phyloP scores from a whole-genome alignment of 345 rosid species.

The Euphorbia lathyris region DNA sequence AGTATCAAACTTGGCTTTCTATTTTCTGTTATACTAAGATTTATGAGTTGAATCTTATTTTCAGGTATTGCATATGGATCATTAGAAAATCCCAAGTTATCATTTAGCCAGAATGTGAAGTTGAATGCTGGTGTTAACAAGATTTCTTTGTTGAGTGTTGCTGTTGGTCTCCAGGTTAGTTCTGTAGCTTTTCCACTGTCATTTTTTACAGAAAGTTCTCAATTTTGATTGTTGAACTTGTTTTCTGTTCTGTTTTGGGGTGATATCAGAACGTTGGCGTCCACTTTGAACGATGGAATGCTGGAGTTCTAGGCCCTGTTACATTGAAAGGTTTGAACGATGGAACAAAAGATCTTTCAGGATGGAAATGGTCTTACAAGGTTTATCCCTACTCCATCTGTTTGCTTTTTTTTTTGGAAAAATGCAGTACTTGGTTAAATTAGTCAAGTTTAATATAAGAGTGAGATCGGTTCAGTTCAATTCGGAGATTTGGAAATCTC shows the following conservation, averaged over 20 bases:
- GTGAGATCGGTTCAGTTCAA: no score
- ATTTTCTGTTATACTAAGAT: slow-evolving; percentile 1
- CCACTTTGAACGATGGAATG: slow-evolving; percentile 31
- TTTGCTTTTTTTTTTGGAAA: not conserved
- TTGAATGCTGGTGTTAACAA: slow-evolving; percentile 32
- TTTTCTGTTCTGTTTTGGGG: not conserved
- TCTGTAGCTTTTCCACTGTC: not conserved
- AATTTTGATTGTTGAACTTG: not conserved
- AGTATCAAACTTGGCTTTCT: not conserved
- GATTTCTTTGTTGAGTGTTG: slow-evolving; percentile 37
- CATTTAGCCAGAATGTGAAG: slow-evolving; percentile 30
- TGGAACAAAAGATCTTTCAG: slow-evolving; percentile 26
- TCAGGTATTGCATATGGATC: slow-evolving; percentile 28
- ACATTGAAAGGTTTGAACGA: slow-evolving; percentile 27
- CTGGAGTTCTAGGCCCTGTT: slow-evolving; percentile 33
- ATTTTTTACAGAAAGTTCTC: not conserved
- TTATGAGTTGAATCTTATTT: not conserved
- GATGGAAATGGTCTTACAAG: slow-evolving; percentile 35
- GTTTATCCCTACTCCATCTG: slow-evolving; percentile 10
- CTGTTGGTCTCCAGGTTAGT: slow-evolving; percentile 40
- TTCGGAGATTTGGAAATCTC: no score
- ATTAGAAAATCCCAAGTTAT: slow-evolving; percentile 23
- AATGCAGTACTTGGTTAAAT: no score
- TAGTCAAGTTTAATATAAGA: no score
- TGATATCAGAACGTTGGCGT: slow-evolving; percentile 30